Evolutionary conservation across 306 rosid species (phyloP).

Genomic region (Inga leiocalycina): DNA sequence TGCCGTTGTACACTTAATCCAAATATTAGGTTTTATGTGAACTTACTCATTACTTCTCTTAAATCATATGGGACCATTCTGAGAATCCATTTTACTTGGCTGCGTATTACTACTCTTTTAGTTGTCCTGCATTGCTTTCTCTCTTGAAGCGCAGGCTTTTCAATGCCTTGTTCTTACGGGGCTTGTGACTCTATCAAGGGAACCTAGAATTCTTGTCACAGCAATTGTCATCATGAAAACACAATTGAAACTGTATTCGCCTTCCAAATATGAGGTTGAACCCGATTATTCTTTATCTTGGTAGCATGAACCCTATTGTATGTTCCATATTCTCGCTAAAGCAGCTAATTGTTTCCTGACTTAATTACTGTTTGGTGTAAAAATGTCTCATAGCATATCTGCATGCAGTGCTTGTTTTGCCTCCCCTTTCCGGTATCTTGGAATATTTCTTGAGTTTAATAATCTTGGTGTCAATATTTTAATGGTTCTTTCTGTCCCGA

Average conservation of each 20-base stretch:
- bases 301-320: background rate
- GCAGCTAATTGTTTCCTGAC: background rate
- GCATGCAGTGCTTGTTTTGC: background rate
- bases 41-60: background rate
- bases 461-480: background rate
- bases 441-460: background rate
- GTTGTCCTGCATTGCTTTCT: background rate
- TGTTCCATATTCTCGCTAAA: background rate
- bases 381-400: background rate
- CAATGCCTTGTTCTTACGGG: background rate
- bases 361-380: background rate
- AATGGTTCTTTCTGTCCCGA: background rate
- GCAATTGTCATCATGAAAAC: background rate
- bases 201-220: background rate
- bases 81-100: background rate
- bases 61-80: background rate
- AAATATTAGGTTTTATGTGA: background rate
- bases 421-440: background rate
- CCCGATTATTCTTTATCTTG: background rate
- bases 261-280: background rate
- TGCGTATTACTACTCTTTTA: background rate
- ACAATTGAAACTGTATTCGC: background rate
- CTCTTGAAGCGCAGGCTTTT: background rate
- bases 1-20: constrained; percentile 64
- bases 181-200: background rate